Base-by-base conservation (phyloP, 148 eudicot species). In the Rheum nobile region DNA sequence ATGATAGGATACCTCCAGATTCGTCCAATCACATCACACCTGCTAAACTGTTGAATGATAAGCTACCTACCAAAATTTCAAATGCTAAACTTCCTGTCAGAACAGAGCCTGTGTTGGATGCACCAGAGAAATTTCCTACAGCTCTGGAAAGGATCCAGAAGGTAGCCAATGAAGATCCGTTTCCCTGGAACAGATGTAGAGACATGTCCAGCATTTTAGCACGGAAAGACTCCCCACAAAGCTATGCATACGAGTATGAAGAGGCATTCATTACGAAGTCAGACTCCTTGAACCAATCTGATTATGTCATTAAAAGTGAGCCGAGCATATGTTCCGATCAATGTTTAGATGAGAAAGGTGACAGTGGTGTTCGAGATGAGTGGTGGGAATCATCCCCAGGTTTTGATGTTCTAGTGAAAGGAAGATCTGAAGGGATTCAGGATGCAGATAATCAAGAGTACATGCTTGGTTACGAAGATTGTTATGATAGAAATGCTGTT, bases 301-400 rank as follows among this genome's bases (percentile, higher is more conserved):
- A 77, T 42, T 75, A 72, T 26, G 75, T 72, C 29, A 39, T 42
- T 75, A 73, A 69, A 77, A 78, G 76, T 38, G 80, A 78, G 54
- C 84, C 81, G 77, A 82, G 76, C 72, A 61, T 71, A 28, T 80
- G 34, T 75, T 80, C 87, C 46, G 88, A 79, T 78, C 83, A 77
- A 72, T 81, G 77, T 71, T 85, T 88, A 24, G 89, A 88, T 74
- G 84, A 85, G 57, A 74, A 76, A 44, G 75, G 75, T 71, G 86
- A 83, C 72, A 79, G 42, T 74, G 35, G 73, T 34, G 83, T 76
- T 71, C 82, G 42, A 32, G 91, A 84, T 78, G 87, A 85, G 72
- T 79, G 83, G 83, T 82, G 80, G 78, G 90, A 85, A 74, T 85
- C 96, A 14, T 82, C 91, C 41, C 89, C 89, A n/a, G 91, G 87